Conservation (phyloP, 495 filamentous ascomycete genomes). For the Penicillium pancosmium region DNA sequence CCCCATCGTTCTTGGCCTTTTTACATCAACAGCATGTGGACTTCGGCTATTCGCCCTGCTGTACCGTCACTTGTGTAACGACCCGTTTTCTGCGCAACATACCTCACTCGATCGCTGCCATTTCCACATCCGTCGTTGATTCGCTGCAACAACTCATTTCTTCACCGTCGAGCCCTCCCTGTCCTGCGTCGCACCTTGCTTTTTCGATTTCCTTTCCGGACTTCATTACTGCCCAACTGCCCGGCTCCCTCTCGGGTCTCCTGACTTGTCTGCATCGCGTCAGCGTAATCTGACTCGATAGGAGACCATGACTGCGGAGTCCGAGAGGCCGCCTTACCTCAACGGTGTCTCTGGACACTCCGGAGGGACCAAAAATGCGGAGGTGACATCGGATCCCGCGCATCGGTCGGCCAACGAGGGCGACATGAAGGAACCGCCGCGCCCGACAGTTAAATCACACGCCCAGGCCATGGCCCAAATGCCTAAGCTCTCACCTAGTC, state of each 20-base stretch:
- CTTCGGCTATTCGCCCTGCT: constrained; percentile 42
- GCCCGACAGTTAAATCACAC: constrained; percentile 34
- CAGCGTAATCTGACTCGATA: constrained; percentile 36
- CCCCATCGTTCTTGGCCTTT: constrained; percentile 15
- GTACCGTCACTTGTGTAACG: constrained; percentile 41
- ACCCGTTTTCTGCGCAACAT: constrained; percentile 38
- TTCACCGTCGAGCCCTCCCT: constrained; percentile 28
- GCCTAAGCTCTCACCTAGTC: constrained; percentile 40
- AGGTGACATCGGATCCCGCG: constrained; percentile 29
- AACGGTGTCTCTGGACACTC: constrained; percentile 39
- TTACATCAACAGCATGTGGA: constrained; percentile 44
- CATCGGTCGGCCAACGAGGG: constrained; percentile 34
- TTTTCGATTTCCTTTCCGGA: constrained; percentile 26
- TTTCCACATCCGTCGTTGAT: constrained; percentile 18
- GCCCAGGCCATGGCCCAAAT: constrained; percentile 38
- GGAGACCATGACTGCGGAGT: constrained; percentile 46
- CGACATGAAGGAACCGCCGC: constrained; percentile 39
- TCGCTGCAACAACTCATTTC: constrained; percentile 20
- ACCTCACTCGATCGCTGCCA: constrained; percentile 15
- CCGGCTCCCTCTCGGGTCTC: constrained; percentile 43
- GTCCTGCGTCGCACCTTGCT: constrained; percentile 29
- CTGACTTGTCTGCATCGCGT: constrained; percentile 45
- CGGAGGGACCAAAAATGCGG: constrained; percentile 35
- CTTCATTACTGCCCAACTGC: constrained; percentile 34
- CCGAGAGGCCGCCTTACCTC: constrained; percentile 48